Conservation (phyloP, 2,329 filamentous ascomycete genomes). For the Alternaria solani region DNA sequence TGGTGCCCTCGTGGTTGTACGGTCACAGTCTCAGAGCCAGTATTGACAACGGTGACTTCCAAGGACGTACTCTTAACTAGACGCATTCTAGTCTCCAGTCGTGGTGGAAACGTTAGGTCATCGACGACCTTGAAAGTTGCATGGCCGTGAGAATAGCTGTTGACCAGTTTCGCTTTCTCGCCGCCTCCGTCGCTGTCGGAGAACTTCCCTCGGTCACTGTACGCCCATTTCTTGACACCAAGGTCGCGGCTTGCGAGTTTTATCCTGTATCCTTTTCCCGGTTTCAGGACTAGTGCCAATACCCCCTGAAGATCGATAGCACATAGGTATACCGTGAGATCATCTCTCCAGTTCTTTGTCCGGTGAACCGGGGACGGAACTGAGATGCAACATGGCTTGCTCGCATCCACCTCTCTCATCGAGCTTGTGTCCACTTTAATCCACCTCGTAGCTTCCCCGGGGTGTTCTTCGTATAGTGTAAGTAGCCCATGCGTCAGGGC, state of each 20-base stretch:
- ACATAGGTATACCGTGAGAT: neutral
- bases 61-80: neutral
- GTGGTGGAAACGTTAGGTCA: neutral
- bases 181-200: neutral
- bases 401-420: neutral
- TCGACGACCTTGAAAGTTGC: neutral
- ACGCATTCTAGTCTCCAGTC: neutral
- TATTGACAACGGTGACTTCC: neutral
- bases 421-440: neutral
- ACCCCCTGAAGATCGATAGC: neutral
- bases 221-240: neutral
- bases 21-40: neutral
- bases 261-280: conserved; percentile 1
- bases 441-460: conserved; percentile 2
- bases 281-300: neutral
- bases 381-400: neutral
- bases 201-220: neutral
- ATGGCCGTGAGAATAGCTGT: conserved; percentile 1
- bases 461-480: conserved; percentile 1
- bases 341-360: neutral
- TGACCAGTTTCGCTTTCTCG: conserved; percentile 2
- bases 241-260: neutral
- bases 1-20: neutral
- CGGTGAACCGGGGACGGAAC: neutral
- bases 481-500: conserved; percentile 2